Percentiles rank a stretch among this genome's conserved stretches.
phyloP scores from a whole-genome alignment of 2,329 filamentous ascomycete genomes.

The Calonectria pseudoreteaudii region DNA sequence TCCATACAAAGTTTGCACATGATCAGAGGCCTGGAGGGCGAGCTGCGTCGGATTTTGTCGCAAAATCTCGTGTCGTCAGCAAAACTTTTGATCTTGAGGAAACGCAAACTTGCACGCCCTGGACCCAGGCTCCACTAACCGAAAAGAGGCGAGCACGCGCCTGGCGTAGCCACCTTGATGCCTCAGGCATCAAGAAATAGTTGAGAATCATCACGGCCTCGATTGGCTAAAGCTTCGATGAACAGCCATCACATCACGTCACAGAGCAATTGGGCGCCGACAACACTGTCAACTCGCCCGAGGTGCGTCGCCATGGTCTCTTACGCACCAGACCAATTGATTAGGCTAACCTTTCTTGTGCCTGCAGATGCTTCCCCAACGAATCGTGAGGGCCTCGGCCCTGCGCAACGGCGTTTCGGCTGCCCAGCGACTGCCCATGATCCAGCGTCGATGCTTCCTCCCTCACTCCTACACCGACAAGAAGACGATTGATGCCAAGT shows the following conservation, averaged over 20 bases:
- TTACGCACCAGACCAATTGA: slow-evolving; percentile 21
- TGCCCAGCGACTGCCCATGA: slow-evolving; percentile 62
- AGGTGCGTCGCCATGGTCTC: slow-evolving; percentile 39
- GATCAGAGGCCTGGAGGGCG: slow-evolving; percentile 61
- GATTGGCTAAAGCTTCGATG: slow-evolving; percentile 46
- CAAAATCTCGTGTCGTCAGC: slow-evolving; percentile 60
- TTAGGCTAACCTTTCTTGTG: slow-evolving; percentile 24
- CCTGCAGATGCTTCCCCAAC: slow-evolving; percentile 70
- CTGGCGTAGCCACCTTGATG: slow-evolving; percentile 33
- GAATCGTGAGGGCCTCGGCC: slow-evolving; percentile 64
- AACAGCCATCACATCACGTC: slow-evolving; percentile 45
- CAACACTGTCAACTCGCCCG: slow-evolving; percentile 46
- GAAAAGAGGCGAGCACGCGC: slow-evolving; percentile 42
- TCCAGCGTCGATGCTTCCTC: slow-evolving; percentile 69
- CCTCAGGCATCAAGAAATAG: slow-evolving; percentile 49
- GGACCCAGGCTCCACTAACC: slow-evolving; percentile 40
- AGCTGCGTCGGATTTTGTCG: slow-evolving; percentile 58
- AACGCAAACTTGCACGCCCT: slow-evolving; percentile 44
- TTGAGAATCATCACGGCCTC: slow-evolving; percentile 49
- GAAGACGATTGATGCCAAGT: slow-evolving; percentile 64
- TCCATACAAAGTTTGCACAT: slow-evolving; percentile 65
- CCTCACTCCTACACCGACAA: slow-evolving; percentile 61
- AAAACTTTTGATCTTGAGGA: slow-evolving; percentile 58
- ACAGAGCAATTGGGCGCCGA: slow-evolving; percentile 53
- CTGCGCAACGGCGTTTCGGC: slow-evolving; percentile 58